Evolutionary conservation across 805 yeast species (phyloP).

Genomic region (Phaffomyces opuntiae): DNA sequence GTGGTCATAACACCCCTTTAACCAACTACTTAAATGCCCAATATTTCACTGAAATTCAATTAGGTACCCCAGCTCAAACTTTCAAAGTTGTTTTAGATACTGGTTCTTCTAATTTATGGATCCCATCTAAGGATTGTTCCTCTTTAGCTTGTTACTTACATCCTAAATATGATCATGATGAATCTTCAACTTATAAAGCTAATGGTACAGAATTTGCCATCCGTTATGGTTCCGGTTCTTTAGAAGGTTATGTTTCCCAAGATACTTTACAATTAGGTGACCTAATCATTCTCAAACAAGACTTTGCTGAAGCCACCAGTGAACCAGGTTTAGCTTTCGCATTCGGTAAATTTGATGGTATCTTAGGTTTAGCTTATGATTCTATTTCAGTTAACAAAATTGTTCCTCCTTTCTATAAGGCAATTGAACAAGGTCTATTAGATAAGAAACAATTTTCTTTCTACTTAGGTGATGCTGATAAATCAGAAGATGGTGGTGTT

Average conservation of each 20-base stretch:
- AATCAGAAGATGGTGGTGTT: slow-evolving; percentile 73
- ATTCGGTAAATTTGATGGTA: slow-evolving; percentile 97
- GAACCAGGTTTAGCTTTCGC: slow-evolving; percentile 99
- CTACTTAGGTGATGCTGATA: slow-evolving; percentile 74
- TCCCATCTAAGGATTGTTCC: slow-evolving; percentile 82
- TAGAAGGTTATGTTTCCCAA: slow-evolving; percentile 88
- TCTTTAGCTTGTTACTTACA: slow-evolving; percentile 95
- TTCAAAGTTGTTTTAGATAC: slow-evolving; percentile 95
- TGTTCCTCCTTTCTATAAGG: slow-evolving; percentile 92
- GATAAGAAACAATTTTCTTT: slow-evolving; percentile 86
- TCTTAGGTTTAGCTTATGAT: slow-evolving; percentile 90
- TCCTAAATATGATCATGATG: slow-evolving; percentile 77
- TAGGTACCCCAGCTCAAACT: slow-evolving; percentile 91
- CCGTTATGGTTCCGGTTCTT: slow-evolving; percentile 87
- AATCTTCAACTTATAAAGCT: slow-evolving; percentile 76
- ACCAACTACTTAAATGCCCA: slow-evolving; percentile 95
- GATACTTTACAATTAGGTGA: slow-evolving; percentile 80
- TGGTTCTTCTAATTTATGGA: slow-evolving; percentile 96
- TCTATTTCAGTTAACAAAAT: slow-evolving; percentile 82
- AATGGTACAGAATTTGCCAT: slow-evolving; percentile 85
- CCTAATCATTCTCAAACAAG: slow-evolving; percentile 78
- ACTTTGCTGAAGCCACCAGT: slow-evolving; percentile 93
- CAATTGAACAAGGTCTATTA: slow-evolving; percentile 70
- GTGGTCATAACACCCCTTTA: slow-evolving; percentile 71
- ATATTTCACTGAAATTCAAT: slow-evolving; percentile 82